Evolutionary conservation across 2,329 filamentous ascomycete species (phyloP), one percentile per base, ranked within the genome.

Genomic region (Hymenoscyphus fructigenus): DNA sequence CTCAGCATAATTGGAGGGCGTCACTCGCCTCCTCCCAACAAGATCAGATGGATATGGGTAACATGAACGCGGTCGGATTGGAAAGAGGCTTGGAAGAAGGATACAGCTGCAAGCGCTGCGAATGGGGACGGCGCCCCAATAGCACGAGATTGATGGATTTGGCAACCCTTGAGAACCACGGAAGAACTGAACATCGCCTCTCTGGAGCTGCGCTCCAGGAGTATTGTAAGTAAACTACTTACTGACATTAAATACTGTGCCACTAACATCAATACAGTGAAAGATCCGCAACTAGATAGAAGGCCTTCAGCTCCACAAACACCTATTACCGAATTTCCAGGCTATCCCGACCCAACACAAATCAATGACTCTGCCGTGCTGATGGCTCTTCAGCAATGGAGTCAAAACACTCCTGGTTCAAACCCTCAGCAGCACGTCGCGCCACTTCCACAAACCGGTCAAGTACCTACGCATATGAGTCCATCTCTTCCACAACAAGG

Each of bases 141-240:
- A 59, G 57, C 32, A 41, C 17, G 7, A 29, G 57, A 59, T 41
- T 59, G 32, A 59, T 59, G 57, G 23, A n/a, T 29, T 20, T 59
- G 36, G 3, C 29, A 36, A 20, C 34, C 38, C 32, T 59, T 15
- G 17, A n/a, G 29, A 29, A 59, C n/a, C 57, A 59, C 26, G 57
- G 29, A 20, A 17, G 23, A n/a, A 36, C 32, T 26, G 20, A 9
- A 14, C 57, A 59, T 17, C 36, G 34, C 32, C n/a, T 59, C 28
- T 9, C 17, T 7, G 32, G n/a, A 10, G 9, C 32, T 23, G 14
- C 14, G 20, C 20, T 59, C 5, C 12, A 28, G 14, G n/a, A 41
- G 10, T 59, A 41, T 26, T 12, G 57, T 59, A 12, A 59, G 57
- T 59, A n/a, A n/a, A n/a, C n/a, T 34, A 15, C 12, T 7, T 28